Evolutionary conservation across 495 filamentous ascomycete species (phyloP).

Genomic region (Daldinia vernicosa): DNA sequence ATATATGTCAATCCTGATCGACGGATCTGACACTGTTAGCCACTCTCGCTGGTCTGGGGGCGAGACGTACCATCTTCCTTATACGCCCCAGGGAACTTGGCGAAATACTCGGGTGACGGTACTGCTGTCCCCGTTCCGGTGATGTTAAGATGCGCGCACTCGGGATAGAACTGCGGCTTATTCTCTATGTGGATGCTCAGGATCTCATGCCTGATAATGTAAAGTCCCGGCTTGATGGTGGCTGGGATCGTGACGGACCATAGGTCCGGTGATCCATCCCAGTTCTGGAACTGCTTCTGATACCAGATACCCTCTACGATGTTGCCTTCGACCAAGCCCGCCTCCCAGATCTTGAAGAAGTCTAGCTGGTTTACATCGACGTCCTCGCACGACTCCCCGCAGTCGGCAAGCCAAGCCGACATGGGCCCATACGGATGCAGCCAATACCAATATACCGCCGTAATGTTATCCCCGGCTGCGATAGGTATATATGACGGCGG

Average conservation of each 20-base stretch:
- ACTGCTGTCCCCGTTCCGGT: slow-evolving; percentile 52
- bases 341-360: slow-evolving; percentile 66
- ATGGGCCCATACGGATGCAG: slow-evolving; percentile 63
- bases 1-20: slow-evolving; percentile 63
- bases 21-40: slow-evolving; percentile 53
- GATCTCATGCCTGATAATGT: slow-evolving; percentile 65
- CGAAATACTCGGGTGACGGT: slow-evolving; percentile 54
- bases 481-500: slow-evolving; percentile 57
- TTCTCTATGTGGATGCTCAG: slow-evolving; percentile 62
- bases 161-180: slow-evolving; percentile 65
- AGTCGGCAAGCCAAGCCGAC: slow-evolving; percentile 58
- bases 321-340: slow-evolving; percentile 55
- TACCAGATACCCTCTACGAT: slow-evolving; percentile 63
- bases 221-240: slow-evolving; percentile 57
- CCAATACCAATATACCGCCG: slow-evolving; percentile 62
- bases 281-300: slow-evolving; percentile 59
- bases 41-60: neutral
- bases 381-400: slow-evolving; percentile 50
- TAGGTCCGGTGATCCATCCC: slow-evolving; percentile 52
- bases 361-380: slow-evolving; percentile 51
- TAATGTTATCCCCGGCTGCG: slow-evolving; percentile 53
- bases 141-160: slow-evolving; percentile 64
- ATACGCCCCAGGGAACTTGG: slow-evolving; percentile 62
- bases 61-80: slow-evolving; percentile 52
- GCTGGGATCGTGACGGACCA: slow-evolving; percentile 62